Base-by-base conservation (phyloP, 1,139 yeast species). In the Yamadazyma aaseri region DNA sequence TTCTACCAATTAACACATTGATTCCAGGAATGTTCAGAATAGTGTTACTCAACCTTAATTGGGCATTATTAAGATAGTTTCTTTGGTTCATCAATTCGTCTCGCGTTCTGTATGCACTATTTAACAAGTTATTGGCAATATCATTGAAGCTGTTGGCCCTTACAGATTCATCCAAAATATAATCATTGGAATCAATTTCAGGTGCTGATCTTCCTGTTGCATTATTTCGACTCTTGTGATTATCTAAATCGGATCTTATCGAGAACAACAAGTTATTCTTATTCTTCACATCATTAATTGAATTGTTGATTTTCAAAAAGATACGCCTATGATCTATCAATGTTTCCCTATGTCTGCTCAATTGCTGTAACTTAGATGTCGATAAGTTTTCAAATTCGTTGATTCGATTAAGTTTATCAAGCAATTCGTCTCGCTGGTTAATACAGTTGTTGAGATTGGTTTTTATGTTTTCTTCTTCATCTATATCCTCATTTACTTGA, bases 31-130 rank as follows among this genome's bases (percentile, higher is more conserved):
- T 74, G 31, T 73, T 58, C 47, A 76, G 79, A 30, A 89, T 62
- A 0, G 85, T 70, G 28, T 73, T 73, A 42, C 79, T 65, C 42
- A 90, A 65, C 39, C 78, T 70, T 42, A 76, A 71, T 43, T 82
- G 87, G 10, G 95, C 85, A 43, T 69, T 76, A 33, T 71, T 68
- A 34, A 92, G 64, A 10, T 75, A 60, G 28, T 73, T 73, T 38
- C 95, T 70, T 60, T 92, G 98, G 33, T 81, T 70, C 35, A 74
- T 50, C 36, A 92, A 73, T 52, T 86, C 95, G 43, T 92, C 97
- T 42, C 97, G 69, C 0, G 98, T 89, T 46, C 83, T 85, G 59
- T 79, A 83, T 0, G 97, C 98, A 54, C 85, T 94, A 17, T 78
- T 76, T 25, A 92, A 69, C 37, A 92, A 65, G 32, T 85, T 64